Evolutionary conservation across 75 land plant species (phyloP).

Genomic region (Selaginella moellendorffii): DNA sequence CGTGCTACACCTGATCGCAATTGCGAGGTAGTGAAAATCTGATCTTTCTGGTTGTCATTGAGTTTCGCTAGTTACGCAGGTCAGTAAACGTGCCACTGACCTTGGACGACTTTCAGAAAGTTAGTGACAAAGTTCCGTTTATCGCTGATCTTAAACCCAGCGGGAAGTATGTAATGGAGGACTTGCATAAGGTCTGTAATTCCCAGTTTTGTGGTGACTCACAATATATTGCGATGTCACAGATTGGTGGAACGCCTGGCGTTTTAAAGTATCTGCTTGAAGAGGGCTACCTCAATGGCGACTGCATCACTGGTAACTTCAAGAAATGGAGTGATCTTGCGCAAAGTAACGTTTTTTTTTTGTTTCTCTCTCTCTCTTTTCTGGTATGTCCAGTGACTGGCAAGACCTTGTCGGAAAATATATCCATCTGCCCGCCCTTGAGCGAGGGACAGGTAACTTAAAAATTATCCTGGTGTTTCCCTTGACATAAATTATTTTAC

Average conservation of each 20-base stretch:
- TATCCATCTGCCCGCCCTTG: conserved; percentile 38
- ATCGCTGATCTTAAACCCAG: conserved; percentile 97
- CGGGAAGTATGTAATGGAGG: conserved; percentile 99
- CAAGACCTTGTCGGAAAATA: conserved; percentile 81
- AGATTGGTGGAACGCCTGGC: conserved; percentile 97
- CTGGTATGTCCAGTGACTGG: conserved; percentile 58
- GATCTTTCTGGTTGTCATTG: not conserved
- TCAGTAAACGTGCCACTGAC: conserved; percentile 75
- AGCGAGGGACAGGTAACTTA: conserved; percentile 62
- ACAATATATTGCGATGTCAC: not conserved
- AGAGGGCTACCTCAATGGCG: conserved; percentile 61
- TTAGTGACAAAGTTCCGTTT: conserved; percentile 87
- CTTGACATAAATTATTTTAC: conserved; percentile 6
- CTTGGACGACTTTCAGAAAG: conserved; percentile 86
- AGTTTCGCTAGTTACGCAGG: conserved; percentile 26
- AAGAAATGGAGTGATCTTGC: not conserved
- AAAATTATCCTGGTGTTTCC: not conserved
- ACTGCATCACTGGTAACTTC: conserved; percentile 75
- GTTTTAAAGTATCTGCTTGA: conserved; percentile 76
- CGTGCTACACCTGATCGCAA: conserved; percentile 90
- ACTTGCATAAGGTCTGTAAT: conserved; percentile 70
- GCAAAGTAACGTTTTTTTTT: not conserved
- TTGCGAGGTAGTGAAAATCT: conserved; percentile 49
- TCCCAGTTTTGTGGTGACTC: not conserved
- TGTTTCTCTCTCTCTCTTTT: not conserved